Percentiles rank a stretch among this genome's conserved stretches.
Conservation (phyloP, 169 alveolate species). For the Plasmodium ovale region DNA sequence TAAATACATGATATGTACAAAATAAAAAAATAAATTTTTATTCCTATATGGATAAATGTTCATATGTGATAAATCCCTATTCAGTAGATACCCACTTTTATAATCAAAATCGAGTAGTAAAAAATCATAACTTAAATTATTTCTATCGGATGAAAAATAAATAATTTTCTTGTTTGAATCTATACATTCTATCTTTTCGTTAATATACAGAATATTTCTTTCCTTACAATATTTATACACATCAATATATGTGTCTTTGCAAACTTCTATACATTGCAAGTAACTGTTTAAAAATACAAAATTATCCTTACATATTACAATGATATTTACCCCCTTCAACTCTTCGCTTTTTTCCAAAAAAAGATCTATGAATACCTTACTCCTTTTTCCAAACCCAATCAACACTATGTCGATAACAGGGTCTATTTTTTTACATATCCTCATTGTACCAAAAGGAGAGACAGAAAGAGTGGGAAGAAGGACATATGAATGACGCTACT, state of each 20-base stretch:
- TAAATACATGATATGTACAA: constrained; percentile 57
- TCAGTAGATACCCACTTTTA: constrained; percentile 31
- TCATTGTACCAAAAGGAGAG: constrained; percentile 17
- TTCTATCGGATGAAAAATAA: constrained; percentile 56
- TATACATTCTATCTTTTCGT: constrained; percentile 24
- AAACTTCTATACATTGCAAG: constrained; percentile 42
- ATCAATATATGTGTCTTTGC: constrained; percentile 53
- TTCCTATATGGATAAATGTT: constrained; percentile 42
- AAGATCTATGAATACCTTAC: constrained; percentile 43
- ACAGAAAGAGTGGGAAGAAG: background rate
- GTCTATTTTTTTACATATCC: constrained; percentile 70
- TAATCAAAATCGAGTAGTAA: constrained; percentile 69
- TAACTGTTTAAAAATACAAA: constrained; percentile 42
- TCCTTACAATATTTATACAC: constrained; percentile 68
- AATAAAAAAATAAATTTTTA: constrained; percentile 70
- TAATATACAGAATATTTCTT: constrained; percentile 69
- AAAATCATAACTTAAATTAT: constrained; percentile 64
- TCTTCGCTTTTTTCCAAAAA: constrained; percentile 36
- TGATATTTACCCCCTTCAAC: constrained; percentile 65
- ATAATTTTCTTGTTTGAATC: constrained; percentile 29
- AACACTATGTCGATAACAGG: constrained; percentile 75
- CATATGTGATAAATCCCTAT: constrained; percentile 23
- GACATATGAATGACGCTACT: background rate
- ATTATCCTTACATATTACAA: constrained; percentile 44
- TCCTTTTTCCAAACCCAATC: constrained; percentile 60